These are phyloP conservation scores for Nitzschia putrida DNA, from an alignment of 108 stramenopile genomes.

Conservation along the genomic window DNA sequence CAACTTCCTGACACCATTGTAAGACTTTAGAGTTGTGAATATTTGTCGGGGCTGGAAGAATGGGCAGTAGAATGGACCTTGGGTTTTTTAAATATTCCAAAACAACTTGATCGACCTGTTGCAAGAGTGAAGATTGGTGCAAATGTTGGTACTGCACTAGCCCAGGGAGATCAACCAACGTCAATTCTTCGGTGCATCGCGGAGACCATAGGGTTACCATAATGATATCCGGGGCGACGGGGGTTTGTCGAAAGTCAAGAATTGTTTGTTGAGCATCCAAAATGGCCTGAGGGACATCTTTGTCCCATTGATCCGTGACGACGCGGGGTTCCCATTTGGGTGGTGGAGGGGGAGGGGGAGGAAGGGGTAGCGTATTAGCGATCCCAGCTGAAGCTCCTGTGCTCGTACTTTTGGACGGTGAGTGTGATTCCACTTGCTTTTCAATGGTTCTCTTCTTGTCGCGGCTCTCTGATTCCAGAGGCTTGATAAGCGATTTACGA, in stretches of 20 bases:
- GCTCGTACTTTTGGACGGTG: background rate
- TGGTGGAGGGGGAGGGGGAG: constrained; percentile 5
- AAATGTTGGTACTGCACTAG: constrained; percentile 65
- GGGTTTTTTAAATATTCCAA: constrained; percentile 67
- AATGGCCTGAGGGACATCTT: constrained; percentile 35
- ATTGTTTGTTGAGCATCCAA: constrained; percentile 55
- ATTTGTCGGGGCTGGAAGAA: constrained; percentile 82
- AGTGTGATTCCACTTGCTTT: constrained; percentile 22
- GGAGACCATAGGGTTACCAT: constrained; percentile 43
- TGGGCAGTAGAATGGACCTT: constrained; percentile 74
- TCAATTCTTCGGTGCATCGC: constrained; percentile 55
- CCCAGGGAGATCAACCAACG: constrained; percentile 89
- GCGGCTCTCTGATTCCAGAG: constrained; percentile 2
- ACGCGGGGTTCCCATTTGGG: constrained; percentile 19
- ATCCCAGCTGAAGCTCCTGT: background rate
- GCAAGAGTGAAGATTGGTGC: constrained; percentile 32
- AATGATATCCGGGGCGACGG: constrained; percentile 52
- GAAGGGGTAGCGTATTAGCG: background rate
- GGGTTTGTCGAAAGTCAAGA: constrained; percentile 37
- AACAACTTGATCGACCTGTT: constrained; percentile 70
- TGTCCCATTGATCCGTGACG: constrained; percentile 5
- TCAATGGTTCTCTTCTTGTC: constrained; percentile 27
- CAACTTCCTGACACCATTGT: constrained; percentile 58
- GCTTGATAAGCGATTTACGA: background rate
- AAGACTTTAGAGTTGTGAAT: constrained; percentile 84